These are phyloP conservation scores for Aureobasidium sp. DNA, from an alignment of 2,329 filamentous ascomycete species.

Conservation along the genomic window DNA sequence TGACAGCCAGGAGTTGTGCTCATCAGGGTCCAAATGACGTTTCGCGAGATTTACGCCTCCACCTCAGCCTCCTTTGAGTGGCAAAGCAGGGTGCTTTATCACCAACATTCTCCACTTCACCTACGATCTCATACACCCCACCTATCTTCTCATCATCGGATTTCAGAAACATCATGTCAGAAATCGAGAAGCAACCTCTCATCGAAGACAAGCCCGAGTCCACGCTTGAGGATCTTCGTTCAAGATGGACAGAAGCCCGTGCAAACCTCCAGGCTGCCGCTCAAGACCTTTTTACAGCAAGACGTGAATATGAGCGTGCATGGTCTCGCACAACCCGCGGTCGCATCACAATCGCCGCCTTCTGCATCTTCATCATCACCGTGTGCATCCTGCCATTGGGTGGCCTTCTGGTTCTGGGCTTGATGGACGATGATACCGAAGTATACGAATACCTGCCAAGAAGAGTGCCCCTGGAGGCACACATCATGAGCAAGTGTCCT, in stretches of 20 bases:
- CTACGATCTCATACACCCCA: not conserved
- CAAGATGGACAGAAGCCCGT: constrained; percentile 10
- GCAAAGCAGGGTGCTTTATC: not conserved
- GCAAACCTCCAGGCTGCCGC: constrained; percentile 6
- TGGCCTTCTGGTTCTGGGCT: constrained; percentile 17
- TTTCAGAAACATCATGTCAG: not conserved
- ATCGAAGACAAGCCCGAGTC: constrained; percentile 4
- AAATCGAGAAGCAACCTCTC: constrained; percentile 12
- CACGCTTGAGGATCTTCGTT: constrained; percentile 10
- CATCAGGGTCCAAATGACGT: not conserved
- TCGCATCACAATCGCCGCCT: constrained; percentile 19
- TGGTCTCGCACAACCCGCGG: constrained; percentile 25
- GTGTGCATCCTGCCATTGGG: constrained; percentile 21
- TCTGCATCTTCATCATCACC: constrained; percentile 23
- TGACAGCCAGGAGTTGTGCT: not conserved
- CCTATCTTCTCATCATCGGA: not conserved
- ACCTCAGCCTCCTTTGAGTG: not conserved
- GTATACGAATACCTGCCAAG: constrained; percentile 12
- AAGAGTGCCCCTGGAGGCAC: constrained; percentile 73
- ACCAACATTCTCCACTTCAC: not conserved
- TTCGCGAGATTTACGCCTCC: not conserved
- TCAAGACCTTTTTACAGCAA: constrained; percentile 20
- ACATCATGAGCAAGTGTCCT: constrained; percentile 93
- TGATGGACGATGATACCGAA: constrained; percentile 20
- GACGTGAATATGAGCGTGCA: constrained; percentile 25